phyloP scores from a whole-genome alignment of 2,329 filamentous ascomycete genomes.

The Fusarium nisikadoi region DNA sequence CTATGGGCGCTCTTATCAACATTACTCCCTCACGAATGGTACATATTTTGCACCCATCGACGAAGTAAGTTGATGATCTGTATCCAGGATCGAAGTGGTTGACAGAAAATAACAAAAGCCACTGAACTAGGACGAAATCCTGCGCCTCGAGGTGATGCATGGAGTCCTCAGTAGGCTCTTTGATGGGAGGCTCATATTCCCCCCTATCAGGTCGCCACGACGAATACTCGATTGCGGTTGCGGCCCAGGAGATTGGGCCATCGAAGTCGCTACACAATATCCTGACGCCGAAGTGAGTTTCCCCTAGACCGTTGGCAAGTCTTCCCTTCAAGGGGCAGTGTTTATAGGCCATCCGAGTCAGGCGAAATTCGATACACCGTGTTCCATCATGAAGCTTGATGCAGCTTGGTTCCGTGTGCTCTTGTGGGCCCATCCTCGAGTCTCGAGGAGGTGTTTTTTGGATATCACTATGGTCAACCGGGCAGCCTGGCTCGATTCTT shows the following conservation, averaged over 20 bases:
- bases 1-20: slow-evolving; percentile 73
- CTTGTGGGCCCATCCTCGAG: background rate
- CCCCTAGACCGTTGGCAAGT: background rate
- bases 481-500: background rate
- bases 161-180: slow-evolving; percentile 71
- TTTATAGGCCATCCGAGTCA: background rate
- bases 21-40: slow-evolving; percentile 71
- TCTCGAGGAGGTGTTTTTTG: no score
- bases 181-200: slow-evolving; percentile 74
- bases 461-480: background rate
- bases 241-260: slow-evolving; percentile 76
- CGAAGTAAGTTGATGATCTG: slow-evolving; percentile 62
- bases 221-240: slow-evolving; percentile 78
- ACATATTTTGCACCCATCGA: slow-evolving; percentile 77
- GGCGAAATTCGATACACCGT: background rate
- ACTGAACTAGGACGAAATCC: slow-evolving; percentile 70
- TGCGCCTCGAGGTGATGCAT: slow-evolving; percentile 73
- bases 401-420: background rate
- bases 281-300: slow-evolving; percentile 70
- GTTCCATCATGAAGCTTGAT: background rate
- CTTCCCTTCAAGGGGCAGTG: background rate
- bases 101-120: slow-evolving; percentile 17
- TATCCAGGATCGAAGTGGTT: slow-evolving; percentile 1
- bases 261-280: slow-evolving; percentile 72
- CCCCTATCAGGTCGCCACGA: slow-evolving; percentile 67